Evolutionary conservation across 1,284 basidiomycete species (phyloP), one percentile per base, ranked within the genome.

Genomic region (Takashimella tepidaria): DNA sequence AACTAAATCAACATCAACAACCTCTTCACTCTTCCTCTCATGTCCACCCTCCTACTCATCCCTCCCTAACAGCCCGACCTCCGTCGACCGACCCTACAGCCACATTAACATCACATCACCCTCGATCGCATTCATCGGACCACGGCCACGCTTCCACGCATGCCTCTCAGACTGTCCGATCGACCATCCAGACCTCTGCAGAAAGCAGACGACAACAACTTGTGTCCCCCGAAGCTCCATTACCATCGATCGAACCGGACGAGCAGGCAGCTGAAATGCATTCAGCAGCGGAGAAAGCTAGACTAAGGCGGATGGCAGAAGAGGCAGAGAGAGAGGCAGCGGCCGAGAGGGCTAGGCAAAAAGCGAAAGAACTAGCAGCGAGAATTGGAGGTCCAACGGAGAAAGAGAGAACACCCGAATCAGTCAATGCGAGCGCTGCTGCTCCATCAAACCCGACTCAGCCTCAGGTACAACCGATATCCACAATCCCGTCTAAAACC

Each of bases 251-350:
- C 8, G 79, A 45, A 69, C 76, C 62, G 21, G 64, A 54, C 51
- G 85, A 85, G 58, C 84, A 88, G 61, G 88, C 88, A 62, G 84
- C 85, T 42, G 82, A 89, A 47, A 95, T 97, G 92, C 89, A 92
- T 59, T 83, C 78, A 52, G 90, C 90, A 3, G 92, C 92, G 3
- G 91, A 90, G 63, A 83, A 91, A 49, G 92, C 92, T 1, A 85
- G 84, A 49, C 61, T 75, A 52, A 60, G 78, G 21, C 60, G 91
- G 46, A 83, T 90, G 67, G 83, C 87, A 46, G 92, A 95, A 65
- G 92, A 97, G 69, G 84, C 84, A 57, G 88, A 91, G 62, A 80
- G 92, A 12, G 85, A 89, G 67, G 86, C 84, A 40, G 87, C 88
- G 60, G 84, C 83, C 56, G 91, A 93, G 65, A 79, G 92, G 21